Evolutionary conservation across 2,329 filamentous ascomycete species (phyloP).

Genomic region (Colletotrichum musicola): DNA sequence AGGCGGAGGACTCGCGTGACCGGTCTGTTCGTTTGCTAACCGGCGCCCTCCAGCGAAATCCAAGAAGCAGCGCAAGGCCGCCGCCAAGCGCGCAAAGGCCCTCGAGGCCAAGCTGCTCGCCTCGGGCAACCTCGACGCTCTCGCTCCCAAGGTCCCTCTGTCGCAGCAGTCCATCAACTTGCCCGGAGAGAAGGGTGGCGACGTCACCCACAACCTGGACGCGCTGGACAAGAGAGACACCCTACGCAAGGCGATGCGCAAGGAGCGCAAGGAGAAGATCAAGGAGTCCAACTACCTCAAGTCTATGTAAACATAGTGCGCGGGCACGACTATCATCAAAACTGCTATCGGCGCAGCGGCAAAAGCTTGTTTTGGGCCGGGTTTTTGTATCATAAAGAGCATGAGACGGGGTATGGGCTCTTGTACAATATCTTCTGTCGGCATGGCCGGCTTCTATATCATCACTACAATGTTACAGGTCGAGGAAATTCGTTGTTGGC

Average conservation of each 20-base stretch:
- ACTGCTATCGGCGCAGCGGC: background rate
- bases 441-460: conserved; percentile 24
- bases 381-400: conserved; percentile 35
- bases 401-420: conserved; percentile 8
- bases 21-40: conserved; percentile 17
- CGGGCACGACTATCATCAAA: background rate
- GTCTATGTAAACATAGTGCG: conserved; percentile 69
- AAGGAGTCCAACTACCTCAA: conserved; percentile 90
- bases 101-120: conserved; percentile 71
- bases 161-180: conserved; percentile 85
- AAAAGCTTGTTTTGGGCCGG: background rate
- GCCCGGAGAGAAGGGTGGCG: conserved; percentile 61
- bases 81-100: conserved; percentile 72
- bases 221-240: conserved; percentile 68
- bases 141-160: conserved; percentile 78
- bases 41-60: conserved; percentile 74
- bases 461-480: conserved; percentile 20
- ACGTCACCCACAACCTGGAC: conserved; percentile 58
- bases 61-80: conserved; percentile 81
- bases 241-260: conserved; percentile 78
- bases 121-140: conserved; percentile 73
- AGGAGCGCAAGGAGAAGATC: conserved; percentile 80
- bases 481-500: background rate
- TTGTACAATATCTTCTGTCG: conserved; percentile 38
- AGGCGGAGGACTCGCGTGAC: background rate